Percentiles rank a stretch among this genome's conserved stretches.
These are phyloP conservation scores for Globisporangium acanthophoron DNA, from an alignment of 352 stramenopile genomes.

Conservation along the genomic window DNA sequence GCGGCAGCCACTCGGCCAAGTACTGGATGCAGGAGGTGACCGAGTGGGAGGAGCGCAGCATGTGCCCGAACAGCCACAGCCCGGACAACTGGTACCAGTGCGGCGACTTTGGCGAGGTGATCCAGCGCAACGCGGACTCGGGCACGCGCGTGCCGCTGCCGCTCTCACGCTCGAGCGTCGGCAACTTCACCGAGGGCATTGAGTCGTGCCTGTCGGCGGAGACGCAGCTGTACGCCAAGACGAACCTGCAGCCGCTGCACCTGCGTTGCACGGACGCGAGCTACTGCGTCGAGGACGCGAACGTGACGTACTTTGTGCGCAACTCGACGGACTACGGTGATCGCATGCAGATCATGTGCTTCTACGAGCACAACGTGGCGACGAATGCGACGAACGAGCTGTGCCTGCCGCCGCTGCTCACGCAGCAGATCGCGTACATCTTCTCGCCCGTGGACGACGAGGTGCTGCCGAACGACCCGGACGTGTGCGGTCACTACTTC, in stretches of 20 bases:
- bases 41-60: constrained; percentile 59
- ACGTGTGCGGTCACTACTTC: constrained; percentile 72
- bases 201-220: constrained; percentile 52
- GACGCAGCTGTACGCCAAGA: constrained; percentile 49
- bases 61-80: constrained; percentile 70
- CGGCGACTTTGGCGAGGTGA: constrained; percentile 49
- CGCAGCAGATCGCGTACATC: constrained; percentile 53
- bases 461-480: constrained; percentile 46
- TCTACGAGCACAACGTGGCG: constrained; percentile 57
- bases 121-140: constrained; percentile 21
- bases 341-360: constrained; percentile 63
- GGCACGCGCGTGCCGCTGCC: constrained; percentile 34
- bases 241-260: constrained; percentile 56
- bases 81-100: constrained; percentile 74
- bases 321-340: constrained; percentile 58
- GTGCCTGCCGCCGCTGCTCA: constrained; percentile 52
- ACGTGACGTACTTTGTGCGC: constrained; percentile 56
- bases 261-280: constrained; percentile 44
- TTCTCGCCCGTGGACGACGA: constrained; percentile 48
- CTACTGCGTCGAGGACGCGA: constrained; percentile 28
- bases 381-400: constrained; percentile 45
- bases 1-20: constrained; percentile 60
- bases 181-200: constrained; percentile 20
- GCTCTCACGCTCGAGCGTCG: constrained; percentile 19
- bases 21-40: constrained; percentile 73